phyloP scores from a whole-genome alignment of 2,329 filamentous ascomycete genomes.

The Aspergillus costaricaensis region DNA sequence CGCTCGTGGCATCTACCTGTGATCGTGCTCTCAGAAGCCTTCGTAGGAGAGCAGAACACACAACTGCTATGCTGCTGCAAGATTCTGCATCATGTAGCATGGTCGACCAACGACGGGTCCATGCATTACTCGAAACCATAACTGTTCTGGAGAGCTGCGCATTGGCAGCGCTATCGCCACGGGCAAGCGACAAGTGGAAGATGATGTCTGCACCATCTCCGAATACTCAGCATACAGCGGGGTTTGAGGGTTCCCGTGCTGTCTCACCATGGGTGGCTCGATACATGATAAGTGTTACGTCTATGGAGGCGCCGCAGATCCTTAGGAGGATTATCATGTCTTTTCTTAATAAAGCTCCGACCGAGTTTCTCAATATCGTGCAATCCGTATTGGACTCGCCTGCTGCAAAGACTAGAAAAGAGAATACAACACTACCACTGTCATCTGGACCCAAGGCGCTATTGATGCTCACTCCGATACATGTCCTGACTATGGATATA shows the following conservation, averaged over 20 bases:
- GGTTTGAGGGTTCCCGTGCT: neutral
- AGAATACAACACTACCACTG: neutral
- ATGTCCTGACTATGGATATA: constrained; percentile 27
- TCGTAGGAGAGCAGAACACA: constrained; percentile 14
- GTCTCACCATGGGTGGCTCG: constrained; percentile 40
- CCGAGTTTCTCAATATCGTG: constrained; percentile 37
- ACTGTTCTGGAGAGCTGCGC: constrained; percentile 26
- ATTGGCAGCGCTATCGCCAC: constrained; percentile 19
- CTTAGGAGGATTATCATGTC: constrained; percentile 43
- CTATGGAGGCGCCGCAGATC: constrained; percentile 33
- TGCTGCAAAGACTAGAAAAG: neutral
- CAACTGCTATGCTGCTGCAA: neutral
- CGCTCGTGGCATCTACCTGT: constrained; percentile 22
- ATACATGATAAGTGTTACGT: constrained; percentile 41
- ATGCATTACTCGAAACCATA: constrained; percentile 22
- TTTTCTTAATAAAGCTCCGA: constrained; percentile 45
- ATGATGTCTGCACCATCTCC: neutral
- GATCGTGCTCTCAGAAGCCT: constrained; percentile 14
- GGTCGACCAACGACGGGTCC: constrained; percentile 3
- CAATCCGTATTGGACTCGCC: constrained; percentile 32
- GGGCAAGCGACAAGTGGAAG: neutral
- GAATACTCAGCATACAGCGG: neutral
- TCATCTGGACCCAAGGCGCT: no score
- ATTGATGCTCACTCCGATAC: constrained; percentile 10
- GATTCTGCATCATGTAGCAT: neutral